A percentile compares a stretch with the other conserved stretches of the same genome.
These are phyloP conservation scores for Monilinia polystroma DNA, from an alignment of 2,329 filamentous ascomycete species.

Conservation along the genomic window DNA sequence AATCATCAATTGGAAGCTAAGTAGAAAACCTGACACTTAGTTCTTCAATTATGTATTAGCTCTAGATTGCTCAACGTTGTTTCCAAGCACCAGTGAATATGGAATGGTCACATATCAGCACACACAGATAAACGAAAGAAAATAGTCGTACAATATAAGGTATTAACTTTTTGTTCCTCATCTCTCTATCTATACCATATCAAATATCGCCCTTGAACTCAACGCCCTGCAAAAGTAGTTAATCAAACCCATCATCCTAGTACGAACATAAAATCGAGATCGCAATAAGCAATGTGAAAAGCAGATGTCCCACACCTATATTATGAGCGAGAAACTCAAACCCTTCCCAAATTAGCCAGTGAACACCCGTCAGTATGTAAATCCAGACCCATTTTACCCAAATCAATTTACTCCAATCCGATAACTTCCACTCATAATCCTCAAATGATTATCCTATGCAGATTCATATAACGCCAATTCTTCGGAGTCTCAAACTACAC, in stretches of 20 bases:
- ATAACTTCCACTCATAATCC: background rate
- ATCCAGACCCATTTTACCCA: background rate
- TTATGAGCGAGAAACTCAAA: background rate
- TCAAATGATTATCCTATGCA: background rate
- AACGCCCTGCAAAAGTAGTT: background rate
- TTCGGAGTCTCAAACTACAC: background rate
- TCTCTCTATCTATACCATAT: background rate
- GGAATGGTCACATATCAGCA: too few relatives aligned
- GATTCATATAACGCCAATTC: slow-evolving; percentile 1
- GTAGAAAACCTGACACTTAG: too few relatives aligned
- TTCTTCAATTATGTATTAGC: too few relatives aligned
- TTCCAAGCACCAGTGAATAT: too few relatives aligned
- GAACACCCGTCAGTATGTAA: background rate
- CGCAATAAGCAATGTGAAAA: background rate
- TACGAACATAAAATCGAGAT: background rate
- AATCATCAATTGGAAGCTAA: too few relatives aligned
- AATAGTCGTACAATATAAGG: background rate
- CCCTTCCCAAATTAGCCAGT: background rate
- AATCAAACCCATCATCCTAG: background rate
- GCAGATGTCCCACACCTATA: background rate
- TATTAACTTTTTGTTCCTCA: background rate
- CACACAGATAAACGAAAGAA: background rate
- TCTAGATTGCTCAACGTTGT: too few relatives aligned
- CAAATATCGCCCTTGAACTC: background rate
- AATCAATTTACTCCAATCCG: background rate